A percentile compares a stretch with the other conserved stretches of the same genome.
Evolutionary conservation across 805 yeast genomes (phyloP).

Genomic region (Candida hispaniensis): DNA sequence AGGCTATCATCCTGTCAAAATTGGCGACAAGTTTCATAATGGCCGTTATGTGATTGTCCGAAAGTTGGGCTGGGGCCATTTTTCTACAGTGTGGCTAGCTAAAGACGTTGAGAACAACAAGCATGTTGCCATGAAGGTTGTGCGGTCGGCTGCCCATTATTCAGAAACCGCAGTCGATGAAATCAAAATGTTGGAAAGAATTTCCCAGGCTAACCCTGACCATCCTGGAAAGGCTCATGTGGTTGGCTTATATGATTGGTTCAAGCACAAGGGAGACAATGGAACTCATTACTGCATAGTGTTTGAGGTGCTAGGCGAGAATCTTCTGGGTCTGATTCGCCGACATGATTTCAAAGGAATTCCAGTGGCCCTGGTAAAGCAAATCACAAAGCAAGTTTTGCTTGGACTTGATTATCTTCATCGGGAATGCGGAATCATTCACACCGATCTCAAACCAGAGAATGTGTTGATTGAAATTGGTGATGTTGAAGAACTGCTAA

Average conservation of each 20-base stretch:
- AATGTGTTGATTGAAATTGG: slow-evolving; percentile 71
- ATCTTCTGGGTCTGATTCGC: slow-evolving; percentile 70
- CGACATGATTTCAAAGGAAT: slow-evolving; percentile 68
- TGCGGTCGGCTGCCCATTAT: slow-evolving; percentile 80
- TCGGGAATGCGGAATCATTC: slow-evolving; percentile 62
- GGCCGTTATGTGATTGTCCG: slow-evolving; percentile 70
- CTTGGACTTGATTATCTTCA: slow-evolving; percentile 64
- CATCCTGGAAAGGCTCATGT: slow-evolving; percentile 80
- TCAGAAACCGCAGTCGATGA: slow-evolving; percentile 94
- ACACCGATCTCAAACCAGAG: slow-evolving; percentile 65
- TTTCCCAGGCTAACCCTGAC: slow-evolving; percentile 47
- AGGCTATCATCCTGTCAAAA: slow-evolving; percentile 89
- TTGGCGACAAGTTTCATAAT: slow-evolving; percentile 76
- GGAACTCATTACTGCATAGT: slow-evolving; percentile 96
- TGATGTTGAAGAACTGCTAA: slow-evolving; percentile 68
- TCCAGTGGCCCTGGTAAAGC: slow-evolving; percentile 68
- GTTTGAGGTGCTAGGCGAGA: slow-evolving; percentile 94
- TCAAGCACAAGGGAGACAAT: slow-evolving; percentile 78
- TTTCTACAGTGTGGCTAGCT: slow-evolving; percentile 92
- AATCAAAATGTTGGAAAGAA: slow-evolving; percentile 59
- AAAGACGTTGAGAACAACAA: slow-evolving; percentile 42
- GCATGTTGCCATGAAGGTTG: slow-evolving; percentile 92
- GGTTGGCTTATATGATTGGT: slow-evolving; percentile 70
- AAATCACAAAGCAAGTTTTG: slow-evolving; percentile 67
- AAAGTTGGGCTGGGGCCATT: slow-evolving; percentile 98